Base-by-base conservation (phyloP, 164 flowering plant genomes). In the Kalanchoe fedtschenkoi region DNA sequence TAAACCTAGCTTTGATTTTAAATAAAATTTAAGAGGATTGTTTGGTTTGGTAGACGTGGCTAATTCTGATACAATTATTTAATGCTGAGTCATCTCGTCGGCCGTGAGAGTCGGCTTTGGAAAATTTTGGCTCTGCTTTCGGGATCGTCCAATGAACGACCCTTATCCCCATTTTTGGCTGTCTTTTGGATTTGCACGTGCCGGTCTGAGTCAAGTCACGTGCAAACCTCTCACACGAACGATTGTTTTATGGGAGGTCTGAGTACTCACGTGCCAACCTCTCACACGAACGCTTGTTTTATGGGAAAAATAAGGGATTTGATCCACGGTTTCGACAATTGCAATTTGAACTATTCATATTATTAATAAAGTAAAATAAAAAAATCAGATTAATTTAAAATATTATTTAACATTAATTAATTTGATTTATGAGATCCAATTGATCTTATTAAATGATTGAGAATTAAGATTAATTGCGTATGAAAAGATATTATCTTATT, bases 101-200 rank as follows among this genome's bases (percentile, higher is more conserved):
- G 56, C 56, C 56, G 56, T 51, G 56, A 26, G 56, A n/a, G 4
- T 51, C 32, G 56, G 56, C 56, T 51, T 51, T 51, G 16, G 17
- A 28, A 5, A 28, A 51, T 9, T 51, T 51, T 17, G 6, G 4
- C 7, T 51, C 13, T 5, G 15, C 56, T 51, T 10, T 51, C 13
- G 21, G 56, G 21, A 26, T 26, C 56, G 21, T 51, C 56, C 56
- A 51, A 51, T 22, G 5, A 51, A 24, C 21, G 56, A 51, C 32
- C 56, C 17, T 51, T 51, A 13, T 51, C 56, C 32, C 14, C 55
- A 24, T 51, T 26, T 7, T 44, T 44, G 32, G 10, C 56, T 19
- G 9, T 5, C 22, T 19, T 24, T 51, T 26, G 4, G 19, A 4
- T 32, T 24, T 26, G 56, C 33, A 51, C 56, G 56, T 51, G 30